Conservation (phyloP, 495 filamentous ascomycete genomes). For the Annulohypoxylon maeteangense region DNA sequence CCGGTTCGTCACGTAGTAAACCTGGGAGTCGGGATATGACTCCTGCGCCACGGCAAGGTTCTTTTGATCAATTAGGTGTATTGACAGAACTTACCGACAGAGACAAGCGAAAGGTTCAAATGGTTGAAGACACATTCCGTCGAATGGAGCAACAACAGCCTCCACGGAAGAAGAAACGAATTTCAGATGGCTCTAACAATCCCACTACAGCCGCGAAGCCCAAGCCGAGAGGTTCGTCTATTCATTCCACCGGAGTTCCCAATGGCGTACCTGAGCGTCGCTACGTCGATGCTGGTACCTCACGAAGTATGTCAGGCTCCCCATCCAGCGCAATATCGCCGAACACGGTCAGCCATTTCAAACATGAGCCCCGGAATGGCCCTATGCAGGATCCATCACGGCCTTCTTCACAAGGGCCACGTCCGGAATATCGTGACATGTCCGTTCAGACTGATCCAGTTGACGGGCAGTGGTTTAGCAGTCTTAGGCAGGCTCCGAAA, state of each 20-base stretch:
- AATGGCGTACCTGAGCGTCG: constrained; percentile 53
- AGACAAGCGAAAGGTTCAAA: constrained; percentile 87
- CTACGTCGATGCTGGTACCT: constrained; percentile 62
- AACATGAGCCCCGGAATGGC: constrained; percentile 30
- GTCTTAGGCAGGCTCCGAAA: constrained; percentile 40
- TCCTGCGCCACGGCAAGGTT: constrained; percentile 66
- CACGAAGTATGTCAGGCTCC: constrained; percentile 60
- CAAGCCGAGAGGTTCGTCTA: constrained; percentile 52
- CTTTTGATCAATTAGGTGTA: constrained; percentile 60
- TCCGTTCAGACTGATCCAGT: constrained; percentile 63
- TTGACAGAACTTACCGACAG: constrained; percentile 79
- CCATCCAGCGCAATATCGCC: constrained; percentile 57
- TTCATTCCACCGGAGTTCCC: constrained; percentile 47
- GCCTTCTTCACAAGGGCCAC: constrained; percentile 46
- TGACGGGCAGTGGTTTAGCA: constrained; percentile 56
- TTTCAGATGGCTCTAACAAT: constrained; percentile 64
- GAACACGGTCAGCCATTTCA: constrained; percentile 32
- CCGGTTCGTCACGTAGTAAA: constrained; percentile 78
- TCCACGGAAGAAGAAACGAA: constrained; percentile 68
- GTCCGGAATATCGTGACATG: constrained; percentile 55
- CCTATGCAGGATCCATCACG: constrained; percentile 45
- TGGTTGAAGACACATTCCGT: constrained; percentile 79
- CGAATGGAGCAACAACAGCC: constrained; percentile 71
- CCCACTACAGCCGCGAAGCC: constrained; percentile 43
- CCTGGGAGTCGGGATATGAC: constrained; percentile 85